phyloP scores from a whole-genome alignment of 495 filamentous ascomycete species.

The Penicillium cosmopolitanum region DNA sequence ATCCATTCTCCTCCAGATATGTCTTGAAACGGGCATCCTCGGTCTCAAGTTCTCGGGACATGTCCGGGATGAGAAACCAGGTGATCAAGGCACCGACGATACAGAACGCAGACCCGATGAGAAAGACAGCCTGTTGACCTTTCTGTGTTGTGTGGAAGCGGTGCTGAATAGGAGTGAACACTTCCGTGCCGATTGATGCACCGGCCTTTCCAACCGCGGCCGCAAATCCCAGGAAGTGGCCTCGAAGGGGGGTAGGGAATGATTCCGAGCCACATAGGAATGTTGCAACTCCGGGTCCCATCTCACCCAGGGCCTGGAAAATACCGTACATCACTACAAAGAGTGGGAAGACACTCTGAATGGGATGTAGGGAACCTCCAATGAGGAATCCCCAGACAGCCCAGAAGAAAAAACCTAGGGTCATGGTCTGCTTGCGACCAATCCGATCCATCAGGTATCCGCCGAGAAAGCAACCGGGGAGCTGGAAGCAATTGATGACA shows the following conservation, averaged over 20 bases:
- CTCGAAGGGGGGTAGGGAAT: constrained; percentile 54
- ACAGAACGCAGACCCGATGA: constrained; percentile 49
- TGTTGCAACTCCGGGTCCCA: constrained; percentile 52
- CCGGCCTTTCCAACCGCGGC: constrained; percentile 55
- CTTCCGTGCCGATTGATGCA: constrained; percentile 50
- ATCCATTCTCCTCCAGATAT: constrained; percentile 49
- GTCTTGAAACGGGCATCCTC: constrained; percentile 48
- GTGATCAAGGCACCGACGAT: constrained; percentile 43
- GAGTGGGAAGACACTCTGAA: constrained; percentile 49
- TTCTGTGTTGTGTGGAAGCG: constrained; percentile 39
- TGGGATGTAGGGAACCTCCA: constrained; percentile 44
- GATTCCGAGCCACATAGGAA: constrained; percentile 51
- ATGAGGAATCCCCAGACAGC: constrained; percentile 52
- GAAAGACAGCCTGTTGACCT: constrained; percentile 50
- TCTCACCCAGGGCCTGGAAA: constrained; percentile 49
- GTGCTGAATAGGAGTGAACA: constrained; percentile 49
- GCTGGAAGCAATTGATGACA: constrained; percentile 53
- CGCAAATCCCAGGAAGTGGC: constrained; percentile 52
- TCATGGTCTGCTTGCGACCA: constrained; percentile 51
- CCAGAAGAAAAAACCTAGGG: constrained; percentile 46
- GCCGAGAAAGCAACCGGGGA: constrained; percentile 52
- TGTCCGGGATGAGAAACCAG: constrained; percentile 52
- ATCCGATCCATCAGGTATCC: constrained; percentile 52
- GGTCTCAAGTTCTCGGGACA: constrained; percentile 46
- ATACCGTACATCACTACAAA: constrained; percentile 58